Evolutionary conservation across 306 rosid genomes (phyloP), one percentile per base, ranked within the genome.

Genomic region (Cucumis melo): DNA sequence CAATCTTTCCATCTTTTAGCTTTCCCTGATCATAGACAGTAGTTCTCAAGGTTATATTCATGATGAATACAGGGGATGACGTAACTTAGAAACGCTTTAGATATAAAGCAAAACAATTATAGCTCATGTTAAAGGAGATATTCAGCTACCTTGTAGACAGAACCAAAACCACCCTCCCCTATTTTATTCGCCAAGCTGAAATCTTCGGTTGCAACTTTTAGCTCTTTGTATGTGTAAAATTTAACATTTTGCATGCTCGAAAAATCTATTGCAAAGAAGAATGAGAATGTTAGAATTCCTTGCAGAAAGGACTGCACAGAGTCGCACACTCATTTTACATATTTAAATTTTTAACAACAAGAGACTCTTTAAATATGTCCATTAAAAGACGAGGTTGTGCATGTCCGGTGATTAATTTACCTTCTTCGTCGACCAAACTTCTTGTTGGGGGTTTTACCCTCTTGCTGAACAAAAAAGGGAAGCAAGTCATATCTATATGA

Each of bases 141-240:
- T 65, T 63, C 48, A 79, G 72, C 66, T 85, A 95, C 99, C 99
- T 88, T 90, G 77, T 84, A 89, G 59, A 95, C 99, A 76, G 97
- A 88, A 82, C 99, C 99, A 77, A 95, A 95, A 86, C 98, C 99
- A 12, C 99, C 99, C 86, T 95, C 99, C 71, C 99, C 99, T 5
- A 95, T 89, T 88, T 95, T 95, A 77, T 92, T 89, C 66, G 78
- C 86, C 27, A 53, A 86, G 83, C 87, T 86, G 78, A 92, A 95
- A 77, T 90, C 86, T 13, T 88, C 90, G 2, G 99, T 90, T 21
- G 97, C 98, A 17, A 71, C 62, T 75, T 71, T 89, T 36, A 95
- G 81, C 84, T 89, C 92, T 81, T 88, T 95, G 89, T 87, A 83
- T 42, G 86, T 61, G 81, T 84, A 95, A 27, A 87, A 58, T 46